Percentiles rank a stretch among this genome's conserved stretches.
phyloP scores from a whole-genome alignment of 2,329 filamentous ascomycete species.

The Colletotrichum chlorophyti region DNA sequence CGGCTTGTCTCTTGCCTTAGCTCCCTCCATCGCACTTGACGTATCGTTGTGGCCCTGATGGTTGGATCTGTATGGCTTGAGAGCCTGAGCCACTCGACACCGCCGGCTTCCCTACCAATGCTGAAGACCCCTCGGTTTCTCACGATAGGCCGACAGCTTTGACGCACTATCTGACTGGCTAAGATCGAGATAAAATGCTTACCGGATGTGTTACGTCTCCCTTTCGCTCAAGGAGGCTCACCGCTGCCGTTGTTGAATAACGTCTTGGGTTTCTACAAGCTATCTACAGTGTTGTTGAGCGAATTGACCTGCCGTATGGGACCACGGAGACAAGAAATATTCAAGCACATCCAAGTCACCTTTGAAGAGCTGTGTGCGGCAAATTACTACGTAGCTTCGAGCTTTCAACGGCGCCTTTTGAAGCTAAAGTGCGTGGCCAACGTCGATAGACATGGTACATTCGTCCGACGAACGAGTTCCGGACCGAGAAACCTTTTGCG shows the following conservation, averaged over 20 bases:
- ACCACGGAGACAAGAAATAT: neutral
- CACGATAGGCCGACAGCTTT: neutral
- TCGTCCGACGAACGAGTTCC: neutral
- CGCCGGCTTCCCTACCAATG: neutral
- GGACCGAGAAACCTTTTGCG: neutral
- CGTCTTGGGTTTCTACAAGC: neutral
- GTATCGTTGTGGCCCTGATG: neutral
- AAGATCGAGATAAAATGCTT: conserved; percentile 11
- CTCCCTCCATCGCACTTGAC: neutral
- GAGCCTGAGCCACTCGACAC: neutral
- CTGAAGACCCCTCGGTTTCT: neutral
- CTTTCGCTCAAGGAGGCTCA: neutral
- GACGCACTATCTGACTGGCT: neutral
- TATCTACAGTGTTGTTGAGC: too few relatives aligned
- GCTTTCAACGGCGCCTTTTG: neutral
- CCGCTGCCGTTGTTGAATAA: neutral
- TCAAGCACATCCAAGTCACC: neutral
- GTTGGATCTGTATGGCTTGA: neutral
- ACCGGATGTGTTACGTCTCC: neutral
- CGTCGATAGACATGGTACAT: neutral
- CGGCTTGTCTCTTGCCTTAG: neutral
- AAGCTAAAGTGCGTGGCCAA: too few relatives aligned
- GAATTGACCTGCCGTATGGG: too few relatives aligned
- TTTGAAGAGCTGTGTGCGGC: neutral
- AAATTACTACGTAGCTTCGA: neutral